Conservation (phyloP, 495 filamentous ascomycete genomes). For the Glarea lozoyensis region DNA sequence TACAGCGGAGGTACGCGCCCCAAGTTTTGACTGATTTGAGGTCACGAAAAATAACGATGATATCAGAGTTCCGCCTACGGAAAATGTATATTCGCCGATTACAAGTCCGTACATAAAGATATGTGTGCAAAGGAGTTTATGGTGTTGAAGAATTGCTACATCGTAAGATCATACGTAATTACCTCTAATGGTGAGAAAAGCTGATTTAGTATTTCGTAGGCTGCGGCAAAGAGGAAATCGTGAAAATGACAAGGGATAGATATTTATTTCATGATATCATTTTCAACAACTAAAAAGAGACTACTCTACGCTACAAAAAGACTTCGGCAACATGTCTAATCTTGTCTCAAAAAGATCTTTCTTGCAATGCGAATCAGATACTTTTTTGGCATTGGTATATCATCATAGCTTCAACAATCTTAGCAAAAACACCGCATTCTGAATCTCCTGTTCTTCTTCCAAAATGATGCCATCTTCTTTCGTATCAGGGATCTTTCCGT, state of each 20-base stretch:
- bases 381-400: neutral
- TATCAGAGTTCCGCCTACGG: conserved; percentile 75
- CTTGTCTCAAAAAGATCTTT: neutral
- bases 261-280: no score
- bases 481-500: conserved; percentile 50
- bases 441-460: conserved; percentile 84
- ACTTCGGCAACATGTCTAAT: no score
- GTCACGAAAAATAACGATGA: conserved; percentile 1
- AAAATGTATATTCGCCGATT: conserved; percentile 86
- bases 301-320: neutral
- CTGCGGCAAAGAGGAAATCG: conserved; percentile 35
- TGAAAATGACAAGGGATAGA: no score
- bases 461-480: conserved; percentile 56
- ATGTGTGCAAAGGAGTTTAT: conserved; percentile 85
- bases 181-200: conserved; percentile 4
- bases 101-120: conserved; percentile 84
- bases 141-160: conserved; percentile 76
- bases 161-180: conserved; percentile 52
- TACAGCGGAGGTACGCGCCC: conserved; percentile 57
- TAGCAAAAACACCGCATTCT: conserved; percentile 77
- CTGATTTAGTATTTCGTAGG: conserved; percentile 22
- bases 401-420: conserved; percentile 65
- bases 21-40: conserved; percentile 1
- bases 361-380: neutral
- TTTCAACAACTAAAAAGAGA: no score